Percentiles rank a stretch among this genome's conserved stretches.
Conservation (phyloP, 306 rosid genomes). For the Argentina anserina region DNA sequence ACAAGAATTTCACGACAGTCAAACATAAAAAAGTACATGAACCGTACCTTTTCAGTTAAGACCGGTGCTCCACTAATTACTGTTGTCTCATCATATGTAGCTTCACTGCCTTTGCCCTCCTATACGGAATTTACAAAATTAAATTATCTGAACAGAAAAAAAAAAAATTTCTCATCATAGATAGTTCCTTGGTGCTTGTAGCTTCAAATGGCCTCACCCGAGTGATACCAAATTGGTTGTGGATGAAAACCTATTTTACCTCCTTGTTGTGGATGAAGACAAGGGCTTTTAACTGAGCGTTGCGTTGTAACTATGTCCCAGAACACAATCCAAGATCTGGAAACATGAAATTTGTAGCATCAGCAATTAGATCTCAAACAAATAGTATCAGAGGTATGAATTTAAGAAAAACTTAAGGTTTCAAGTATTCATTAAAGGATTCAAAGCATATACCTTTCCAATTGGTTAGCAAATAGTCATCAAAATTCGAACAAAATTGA, state of each 20-base stretch:
- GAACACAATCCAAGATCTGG: conserved; percentile 70
- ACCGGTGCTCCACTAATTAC: conserved; percentile 94
- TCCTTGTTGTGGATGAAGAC: conserved; percentile 86
- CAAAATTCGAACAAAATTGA: conserved; percentile 71
- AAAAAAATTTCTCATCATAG: conserved; percentile 1
- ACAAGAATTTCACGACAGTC: not conserved
- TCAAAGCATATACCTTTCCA: conserved; percentile 63
- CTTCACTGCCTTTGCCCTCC: conserved; percentile 99
- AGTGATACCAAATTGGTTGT: conserved; percentile 10
- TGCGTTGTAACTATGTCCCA: conserved; percentile 81
- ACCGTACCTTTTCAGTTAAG: conserved; percentile 77
- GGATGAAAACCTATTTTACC: conserved; percentile 38
- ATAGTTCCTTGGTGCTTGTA: not conserved
- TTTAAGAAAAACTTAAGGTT: no score
- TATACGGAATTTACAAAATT: conserved; percentile 27
- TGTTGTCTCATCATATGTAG: conserved; percentile 87
- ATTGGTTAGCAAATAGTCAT: conserved; percentile 81
- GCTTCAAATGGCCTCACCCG: conserved; percentile 10
- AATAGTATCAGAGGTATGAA: not conserved
- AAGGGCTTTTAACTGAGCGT: conserved; percentile 88
- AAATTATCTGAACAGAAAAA: not conserved
- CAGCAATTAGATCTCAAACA: conserved; percentile 1
- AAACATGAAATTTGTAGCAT: conserved; percentile 22
- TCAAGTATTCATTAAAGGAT: no score
- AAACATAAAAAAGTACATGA: conserved; percentile 14